A percentile compares a stretch with the other conserved stretches of the same genome.
phyloP scores from a whole-genome alignment of 2,329 filamentous ascomycete species.

The Aspergillus sp. region DNA sequence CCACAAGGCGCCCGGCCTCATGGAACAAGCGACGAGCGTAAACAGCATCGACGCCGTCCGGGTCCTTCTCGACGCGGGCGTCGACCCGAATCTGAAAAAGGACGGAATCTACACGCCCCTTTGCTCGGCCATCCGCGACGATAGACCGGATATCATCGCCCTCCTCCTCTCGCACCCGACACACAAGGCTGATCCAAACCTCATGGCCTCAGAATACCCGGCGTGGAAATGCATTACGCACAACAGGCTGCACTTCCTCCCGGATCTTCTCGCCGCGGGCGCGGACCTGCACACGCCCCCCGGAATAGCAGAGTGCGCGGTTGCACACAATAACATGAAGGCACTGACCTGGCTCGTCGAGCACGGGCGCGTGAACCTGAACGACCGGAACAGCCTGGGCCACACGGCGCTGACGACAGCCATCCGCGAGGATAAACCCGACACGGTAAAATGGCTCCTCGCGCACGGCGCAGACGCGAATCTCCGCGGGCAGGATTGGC shows the following conservation, averaged over 20 bases:
- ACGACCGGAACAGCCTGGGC: constrained; percentile 62
- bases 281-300: constrained; percentile 63
- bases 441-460: constrained; percentile 64
- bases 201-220: constrained; percentile 66
- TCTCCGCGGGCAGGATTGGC: constrained; percentile 70
- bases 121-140: constrained; percentile 70
- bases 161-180: constrained; percentile 53
- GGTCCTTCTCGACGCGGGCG: constrained; percentile 61
- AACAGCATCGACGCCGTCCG: constrained; percentile 67
- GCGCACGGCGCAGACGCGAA: constrained; percentile 64
- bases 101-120: constrained; percentile 71
- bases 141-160: constrained; percentile 64
- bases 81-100: constrained; percentile 66
- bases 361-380: constrained; percentile 60
- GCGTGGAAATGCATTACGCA: constrained; percentile 72
- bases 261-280: constrained; percentile 63
- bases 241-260: constrained; percentile 64
- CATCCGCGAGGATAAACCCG: constrained; percentile 63
- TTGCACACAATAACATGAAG: constrained; percentile 64
- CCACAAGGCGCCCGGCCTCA: constrained; percentile 64
- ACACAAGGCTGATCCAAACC: constrained; percentile 57
- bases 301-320: constrained; percentile 69
- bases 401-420: constrained; percentile 69
- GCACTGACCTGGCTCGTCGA: constrained; percentile 65
- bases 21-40: constrained; percentile 66